A percentile compares a stretch with the other conserved stretches of the same genome.
phyloP scores from a whole-genome alignment of 192 early-diverging fungal species.

The Glomus cerebriforme region DNA sequence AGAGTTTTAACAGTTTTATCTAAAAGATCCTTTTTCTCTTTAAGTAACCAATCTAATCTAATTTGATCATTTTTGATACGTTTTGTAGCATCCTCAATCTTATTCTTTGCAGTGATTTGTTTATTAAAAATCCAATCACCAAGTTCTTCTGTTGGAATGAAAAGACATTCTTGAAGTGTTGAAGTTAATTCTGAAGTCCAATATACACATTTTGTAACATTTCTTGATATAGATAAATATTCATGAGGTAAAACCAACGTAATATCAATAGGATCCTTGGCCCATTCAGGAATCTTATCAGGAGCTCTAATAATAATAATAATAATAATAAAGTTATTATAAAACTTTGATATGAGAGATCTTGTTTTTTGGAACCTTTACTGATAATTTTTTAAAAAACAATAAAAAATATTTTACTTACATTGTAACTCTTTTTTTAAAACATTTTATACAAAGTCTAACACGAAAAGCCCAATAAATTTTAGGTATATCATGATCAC shows the following conservation, averaged over 20 bases:
- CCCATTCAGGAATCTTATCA: not conserved
- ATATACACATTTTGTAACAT: not conserved
- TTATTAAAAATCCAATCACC: not conserved
- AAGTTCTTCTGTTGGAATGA: not conserved
- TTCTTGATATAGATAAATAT: not conserved
- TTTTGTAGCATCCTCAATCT: not conserved
- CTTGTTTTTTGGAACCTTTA: no score
- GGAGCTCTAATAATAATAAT: not conserved
- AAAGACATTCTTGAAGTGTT: not conserved
- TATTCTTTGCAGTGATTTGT: not conserved
- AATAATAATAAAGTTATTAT: no score
- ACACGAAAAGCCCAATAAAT: conserved; percentile 22
- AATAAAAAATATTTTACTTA: not conserved
- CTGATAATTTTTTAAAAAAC: not conserved
- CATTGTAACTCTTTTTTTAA: not conserved
- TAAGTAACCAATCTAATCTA: not conserved
- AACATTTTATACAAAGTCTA: conserved; percentile 1
- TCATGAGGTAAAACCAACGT: not conserved
- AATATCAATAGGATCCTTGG: not conserved
- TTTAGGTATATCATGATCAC: not conserved
- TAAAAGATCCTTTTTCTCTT: not conserved
- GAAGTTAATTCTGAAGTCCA: not conserved
- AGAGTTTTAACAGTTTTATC: not conserved
- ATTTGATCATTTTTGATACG: not conserved
- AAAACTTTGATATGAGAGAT: no score